A percentile compares a stretch with the other conserved stretches of the same genome.
These are phyloP conservation scores for Aegilops longissima DNA, from an alignment of 176 grass and related monocot genomes.

Conservation along the genomic window DNA sequence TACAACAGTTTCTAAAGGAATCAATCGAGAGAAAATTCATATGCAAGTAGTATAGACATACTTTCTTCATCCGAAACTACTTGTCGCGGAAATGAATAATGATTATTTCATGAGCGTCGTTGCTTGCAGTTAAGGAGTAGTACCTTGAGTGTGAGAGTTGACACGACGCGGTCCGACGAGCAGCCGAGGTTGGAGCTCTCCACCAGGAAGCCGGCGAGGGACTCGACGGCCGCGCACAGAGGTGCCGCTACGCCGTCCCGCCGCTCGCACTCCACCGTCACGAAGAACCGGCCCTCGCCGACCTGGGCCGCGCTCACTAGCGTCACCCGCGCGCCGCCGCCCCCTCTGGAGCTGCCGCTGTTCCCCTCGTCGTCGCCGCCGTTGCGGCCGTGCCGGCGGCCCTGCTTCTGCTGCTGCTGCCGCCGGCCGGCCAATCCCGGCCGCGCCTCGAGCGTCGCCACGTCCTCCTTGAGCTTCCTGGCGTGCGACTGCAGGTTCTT, in stretches of 20 bases:
- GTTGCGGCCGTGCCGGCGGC: not conserved
- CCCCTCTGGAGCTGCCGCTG: not conserved
- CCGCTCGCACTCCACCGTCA: constrained; percentile 67
- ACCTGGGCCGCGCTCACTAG: constrained; percentile 48
- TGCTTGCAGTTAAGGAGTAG: not conserved
- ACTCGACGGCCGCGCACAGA: constrained; percentile 66
- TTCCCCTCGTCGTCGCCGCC: not conserved
- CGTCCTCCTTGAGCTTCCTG: constrained; percentile 63
- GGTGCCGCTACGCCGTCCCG: constrained; percentile 39
- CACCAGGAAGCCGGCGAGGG: constrained; percentile 57
- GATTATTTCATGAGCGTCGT: not conserved
- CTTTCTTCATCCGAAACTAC: too few species aligned
- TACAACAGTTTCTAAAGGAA: too few species aligned
- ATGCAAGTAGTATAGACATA: too few species aligned
- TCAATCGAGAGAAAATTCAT: too few species aligned
- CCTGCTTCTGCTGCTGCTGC: constrained; percentile 24
- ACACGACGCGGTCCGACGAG: constrained; percentile 39
- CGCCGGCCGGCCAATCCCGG: not conserved
- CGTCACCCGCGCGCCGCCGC: constrained; percentile 36
- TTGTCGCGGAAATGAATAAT: too few species aligned
- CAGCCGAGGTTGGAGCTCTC: constrained; percentile 71
- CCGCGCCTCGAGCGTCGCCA: constrained; percentile 56
- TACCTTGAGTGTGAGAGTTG: constrained; percentile 69
- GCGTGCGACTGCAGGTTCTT: constrained; percentile 63
- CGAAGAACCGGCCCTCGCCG: constrained; percentile 58